phyloP scores from a whole-genome alignment of 805 yeast genomes.

The Candida maris region DNA sequence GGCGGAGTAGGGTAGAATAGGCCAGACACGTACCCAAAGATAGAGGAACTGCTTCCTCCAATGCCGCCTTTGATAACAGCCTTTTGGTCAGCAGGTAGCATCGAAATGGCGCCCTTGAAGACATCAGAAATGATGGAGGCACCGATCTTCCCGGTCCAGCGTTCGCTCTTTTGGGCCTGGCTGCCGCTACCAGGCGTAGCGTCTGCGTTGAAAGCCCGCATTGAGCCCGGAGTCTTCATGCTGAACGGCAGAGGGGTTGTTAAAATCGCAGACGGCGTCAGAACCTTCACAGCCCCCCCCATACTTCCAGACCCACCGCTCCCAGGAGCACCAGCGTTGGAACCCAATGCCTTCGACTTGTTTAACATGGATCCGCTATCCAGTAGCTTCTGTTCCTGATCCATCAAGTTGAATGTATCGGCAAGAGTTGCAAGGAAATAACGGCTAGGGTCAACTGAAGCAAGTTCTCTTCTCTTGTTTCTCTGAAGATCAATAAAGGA shows the following conservation, averaged over 20 bases:
- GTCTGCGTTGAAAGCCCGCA: constrained; percentile 29
- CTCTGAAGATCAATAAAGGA: constrained; percentile 37
- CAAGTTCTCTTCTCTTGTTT: constrained; percentile 44
- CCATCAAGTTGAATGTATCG: constrained; percentile 45
- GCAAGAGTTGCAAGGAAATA: constrained; percentile 51
- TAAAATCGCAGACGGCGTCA: constrained; percentile 38
- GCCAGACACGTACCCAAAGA: constrained; percentile 14
- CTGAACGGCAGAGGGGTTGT: constrained; percentile 36
- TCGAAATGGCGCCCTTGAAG: constrained; percentile 40
- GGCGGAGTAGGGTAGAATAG: constrained; percentile 37
- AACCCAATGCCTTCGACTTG: constrained; percentile 14
- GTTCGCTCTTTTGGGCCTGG: constrained; percentile 7
- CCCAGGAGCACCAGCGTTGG: constrained; percentile 9
- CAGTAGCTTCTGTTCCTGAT: constrained; percentile 30
- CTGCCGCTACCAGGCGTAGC: constrained; percentile 16
- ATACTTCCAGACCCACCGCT: constrained; percentile 6
- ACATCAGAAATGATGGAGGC: constrained; percentile 43
- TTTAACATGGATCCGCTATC: constrained; percentile 15
- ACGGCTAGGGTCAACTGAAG: constrained; percentile 41
- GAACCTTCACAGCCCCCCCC: constrained; percentile 15
- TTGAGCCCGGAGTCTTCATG: constrained; percentile 39
- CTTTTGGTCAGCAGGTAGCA: constrained; percentile 20
- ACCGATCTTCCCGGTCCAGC: constrained; percentile 37
- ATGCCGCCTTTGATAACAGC: constrained; percentile 6
- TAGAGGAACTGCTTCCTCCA: background rate